Percentiles rank a stretch among this genome's conserved stretches.
These are phyloP conservation scores for Przewalskia tangutica DNA, from an alignment of 257 asterid genomes.

Conservation along the genomic window DNA sequence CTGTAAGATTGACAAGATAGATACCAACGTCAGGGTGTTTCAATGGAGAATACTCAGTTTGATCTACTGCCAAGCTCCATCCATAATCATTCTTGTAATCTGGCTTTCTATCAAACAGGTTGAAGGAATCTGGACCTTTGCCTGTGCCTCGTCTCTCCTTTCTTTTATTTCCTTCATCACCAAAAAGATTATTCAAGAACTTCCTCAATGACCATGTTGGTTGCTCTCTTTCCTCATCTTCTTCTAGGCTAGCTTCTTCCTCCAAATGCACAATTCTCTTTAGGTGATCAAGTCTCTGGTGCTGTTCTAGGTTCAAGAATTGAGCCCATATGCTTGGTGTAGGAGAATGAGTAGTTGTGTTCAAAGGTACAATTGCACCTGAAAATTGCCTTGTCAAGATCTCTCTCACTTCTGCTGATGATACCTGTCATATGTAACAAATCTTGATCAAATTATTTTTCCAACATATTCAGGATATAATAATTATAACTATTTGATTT, in stretches of 20 bases:
- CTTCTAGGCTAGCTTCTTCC: not conserved
- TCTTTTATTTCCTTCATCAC: constrained; percentile 16
- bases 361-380: constrained; percentile 52
- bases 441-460: not conserved
- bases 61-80: constrained; percentile 61
- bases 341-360: constrained; percentile 15
- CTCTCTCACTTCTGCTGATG: constrained; percentile 29
- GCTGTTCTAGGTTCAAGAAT: constrained; percentile 36
- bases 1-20: constrained; percentile 66
- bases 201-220: constrained; percentile 54
- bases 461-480: no score
- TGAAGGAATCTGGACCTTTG: constrained; percentile 50
- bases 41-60: constrained; percentile 53
- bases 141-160: not conserved
- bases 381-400: constrained; percentile 29
- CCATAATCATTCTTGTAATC: constrained; percentile 68
- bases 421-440: constrained; percentile 30
- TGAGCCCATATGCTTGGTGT: constrained; percentile 43
- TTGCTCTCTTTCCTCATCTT: constrained; percentile 10
- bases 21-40: constrained; percentile 38
- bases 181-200: constrained; percentile 26
- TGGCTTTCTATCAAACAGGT: constrained; percentile 42
- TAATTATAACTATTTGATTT: no score
- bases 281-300: constrained; percentile 33
- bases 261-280: constrained; percentile 29